Conservation (phyloP, 768 basidiomycete genomes). For the Mycena rosella region DNA sequence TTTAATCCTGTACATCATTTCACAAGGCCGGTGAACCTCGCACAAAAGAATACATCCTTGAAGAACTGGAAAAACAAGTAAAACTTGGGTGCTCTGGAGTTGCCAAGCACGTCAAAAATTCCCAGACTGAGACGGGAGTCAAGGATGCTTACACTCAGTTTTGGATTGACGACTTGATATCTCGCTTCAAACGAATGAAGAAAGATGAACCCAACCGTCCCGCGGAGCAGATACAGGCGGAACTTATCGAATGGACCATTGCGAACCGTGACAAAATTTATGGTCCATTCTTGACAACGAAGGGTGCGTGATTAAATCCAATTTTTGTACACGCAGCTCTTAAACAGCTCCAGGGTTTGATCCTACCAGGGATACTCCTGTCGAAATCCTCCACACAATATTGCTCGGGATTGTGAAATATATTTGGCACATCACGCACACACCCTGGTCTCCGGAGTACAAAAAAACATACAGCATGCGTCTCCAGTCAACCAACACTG, state of each 20-base stretch:
- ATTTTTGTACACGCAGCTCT: no score
- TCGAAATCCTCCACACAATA: slow-evolving; percentile 24
- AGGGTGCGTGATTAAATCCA: not conserved
- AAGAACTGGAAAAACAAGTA: slow-evolving; percentile 46
- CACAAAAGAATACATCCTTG: no score
- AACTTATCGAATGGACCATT: not conserved
- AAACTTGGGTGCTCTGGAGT: slow-evolving; percentile 46
- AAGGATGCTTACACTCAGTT: no score
- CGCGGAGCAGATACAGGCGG: not conserved
- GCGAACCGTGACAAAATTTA: not conserved
- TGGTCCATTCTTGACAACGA: not conserved
- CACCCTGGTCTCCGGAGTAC: no score
- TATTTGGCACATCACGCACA: slow-evolving; percentile 45
- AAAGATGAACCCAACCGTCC: not conserved
- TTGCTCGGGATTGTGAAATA: slow-evolving; percentile 51
- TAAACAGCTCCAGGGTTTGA: slow-evolving; percentile 43
- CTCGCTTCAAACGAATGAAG: slow-evolving; percentile 36
- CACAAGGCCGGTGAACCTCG: no score
- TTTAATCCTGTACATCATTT: no score
- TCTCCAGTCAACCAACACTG: not conserved
- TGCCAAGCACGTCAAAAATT: no score
- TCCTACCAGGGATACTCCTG: slow-evolving; percentile 24
- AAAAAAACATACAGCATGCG: no score
- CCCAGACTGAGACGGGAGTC: no score
- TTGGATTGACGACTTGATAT: slow-evolving; percentile 42